A percentile compares a stretch with the other conserved stretches of the same genome.
phyloP scores from a whole-genome alignment of 306 rosid genomes.

The Quercus berberidifolia region DNA sequence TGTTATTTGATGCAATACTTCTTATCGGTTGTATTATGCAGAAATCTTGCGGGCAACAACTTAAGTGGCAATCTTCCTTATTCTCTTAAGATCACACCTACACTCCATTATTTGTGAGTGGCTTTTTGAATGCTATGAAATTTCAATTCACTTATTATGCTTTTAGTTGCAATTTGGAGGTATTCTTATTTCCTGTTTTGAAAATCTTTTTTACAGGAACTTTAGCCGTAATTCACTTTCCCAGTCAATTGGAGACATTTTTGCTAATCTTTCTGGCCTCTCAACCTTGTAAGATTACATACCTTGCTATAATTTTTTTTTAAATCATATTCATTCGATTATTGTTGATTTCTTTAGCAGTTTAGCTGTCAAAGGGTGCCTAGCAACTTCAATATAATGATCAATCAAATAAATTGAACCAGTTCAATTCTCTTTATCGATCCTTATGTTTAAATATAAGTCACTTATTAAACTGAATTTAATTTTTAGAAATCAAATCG shows the following conservation, averaged over 20 bases:
- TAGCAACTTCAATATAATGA: neutral
- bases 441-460: no score
- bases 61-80: slow-evolving; percentile 91
- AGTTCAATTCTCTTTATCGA: no score
- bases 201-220: slow-evolving; percentile 52
- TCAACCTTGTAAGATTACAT: slow-evolving; percentile 58
- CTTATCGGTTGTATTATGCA: slow-evolving; percentile 25
- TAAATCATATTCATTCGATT: neutral
- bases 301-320: slow-evolving; percentile 12
- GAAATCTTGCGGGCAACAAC: slow-evolving; percentile 81
- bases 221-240: slow-evolving; percentile 67
- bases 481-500: no score
- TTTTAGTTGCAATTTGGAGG: slow-evolving; percentile 19
- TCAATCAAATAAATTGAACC: neutral
- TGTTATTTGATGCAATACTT: neutral
- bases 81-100: slow-evolving; percentile 53
- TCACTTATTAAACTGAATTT: no score
- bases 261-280: slow-evolving; percentile 52
- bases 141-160: neutral
- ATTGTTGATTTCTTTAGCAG: slow-evolving; percentile 7
- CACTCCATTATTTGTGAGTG: slow-evolving; percentile 80
- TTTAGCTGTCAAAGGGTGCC: neutral
- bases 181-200: slow-evolving; percentile 9
- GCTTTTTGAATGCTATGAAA: slow-evolving; percentile 10
- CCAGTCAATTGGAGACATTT: slow-evolving; percentile 58